Evolutionary conservation across 495 filamentous ascomycete genomes (phyloP).

Genomic region (Aspergillus avenaceus): DNA sequence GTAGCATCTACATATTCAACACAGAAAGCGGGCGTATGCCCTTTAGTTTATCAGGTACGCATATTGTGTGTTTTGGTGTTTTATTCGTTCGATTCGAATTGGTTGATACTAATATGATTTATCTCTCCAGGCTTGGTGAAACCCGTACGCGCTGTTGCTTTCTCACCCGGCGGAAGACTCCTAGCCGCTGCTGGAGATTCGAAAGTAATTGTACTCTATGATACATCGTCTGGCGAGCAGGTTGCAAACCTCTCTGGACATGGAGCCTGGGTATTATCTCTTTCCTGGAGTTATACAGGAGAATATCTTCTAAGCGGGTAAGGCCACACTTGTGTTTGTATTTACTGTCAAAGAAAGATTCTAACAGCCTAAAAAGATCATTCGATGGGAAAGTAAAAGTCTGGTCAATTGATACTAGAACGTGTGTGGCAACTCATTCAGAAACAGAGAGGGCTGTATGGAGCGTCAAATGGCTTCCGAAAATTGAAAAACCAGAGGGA

Average conservation of each 20-base stretch:
- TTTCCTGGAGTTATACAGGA: constrained; percentile 92
- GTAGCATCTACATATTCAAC: constrained; percentile 90
- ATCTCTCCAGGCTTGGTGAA: constrained; percentile 67
- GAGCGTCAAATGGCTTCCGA: constrained; percentile 85
- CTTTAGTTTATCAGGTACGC: constrained; percentile 77
- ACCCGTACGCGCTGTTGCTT: constrained; percentile 75
- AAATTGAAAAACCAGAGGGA: constrained; percentile 68
- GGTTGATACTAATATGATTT: neutral
- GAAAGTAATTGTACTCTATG: constrained; percentile 83
- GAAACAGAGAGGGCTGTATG: constrained; percentile 86
- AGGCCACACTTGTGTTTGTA: constrained; percentile 14
- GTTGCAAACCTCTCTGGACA: constrained; percentile 79
- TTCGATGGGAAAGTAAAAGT: constrained; percentile 93
- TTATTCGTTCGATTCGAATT: too few species aligned
- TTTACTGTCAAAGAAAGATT: neutral
- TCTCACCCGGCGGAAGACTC: constrained; percentile 78
- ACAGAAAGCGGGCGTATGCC: constrained; percentile 81
- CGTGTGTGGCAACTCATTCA: constrained; percentile 88
- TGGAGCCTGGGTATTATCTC: constrained; percentile 77
- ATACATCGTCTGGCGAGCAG: constrained; percentile 87
- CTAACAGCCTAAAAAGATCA: constrained; percentile 43
- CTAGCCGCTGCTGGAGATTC: constrained; percentile 93
- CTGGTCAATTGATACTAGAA: constrained; percentile 78
- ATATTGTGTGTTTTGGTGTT: too few species aligned
- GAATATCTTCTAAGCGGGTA: constrained; percentile 87